Evolutionary conservation across 176 grass and related monocot genomes (phyloP), one percentile per base, ranked within the genome.

Genomic region (Oropetium thomaeum): DNA sequence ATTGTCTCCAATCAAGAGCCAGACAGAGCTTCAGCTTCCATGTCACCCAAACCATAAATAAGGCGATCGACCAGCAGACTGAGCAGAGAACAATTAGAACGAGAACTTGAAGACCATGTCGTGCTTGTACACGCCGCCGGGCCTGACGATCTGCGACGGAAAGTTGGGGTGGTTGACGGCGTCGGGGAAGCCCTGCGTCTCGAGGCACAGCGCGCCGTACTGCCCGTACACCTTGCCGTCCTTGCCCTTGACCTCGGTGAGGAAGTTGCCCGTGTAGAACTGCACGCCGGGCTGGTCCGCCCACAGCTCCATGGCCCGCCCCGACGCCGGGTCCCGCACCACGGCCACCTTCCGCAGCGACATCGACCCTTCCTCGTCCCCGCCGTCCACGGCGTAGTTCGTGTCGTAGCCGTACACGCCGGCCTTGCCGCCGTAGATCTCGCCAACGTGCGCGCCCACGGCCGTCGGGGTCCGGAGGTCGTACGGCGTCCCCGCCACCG

Each of bases 201-300:
- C 95, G 33, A 98, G 37, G 83, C 91, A 94, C 72, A 98, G 68
- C 3, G 72, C 95, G 14, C 41, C 86, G 65, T 94, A 75, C 70
- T 76, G 26, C 69, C 11, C 30, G 76, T 98, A 94, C 34, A 84
- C 44, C 31, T 53, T 58, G 2, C 89, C 91, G 2, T 69, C 84
- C 75, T 95, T 99, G 7, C 96, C 96, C 32, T 30, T 61, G 3
- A 69, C 32, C 31, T 70, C 44, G 4, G 49, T 49, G 25, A 99
- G 58, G 58, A 79, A 84, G 77, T 94, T 90, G n/a, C 75, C 84
- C 4, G 96, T 92, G 89, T 99, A 99, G 79, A 99, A 88, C 82
- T 99, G 96, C 74, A 95, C 84, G 0, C 96, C 96, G 12, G 89
- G 91, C 76, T 98, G 96, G 82, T 95, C 83, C n/a, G 91, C 81